These are phyloP conservation scores for Phialophora tarda DNA, from an alignment of 2,329 filamentous ascomycete species.

Conservation along the genomic window DNA sequence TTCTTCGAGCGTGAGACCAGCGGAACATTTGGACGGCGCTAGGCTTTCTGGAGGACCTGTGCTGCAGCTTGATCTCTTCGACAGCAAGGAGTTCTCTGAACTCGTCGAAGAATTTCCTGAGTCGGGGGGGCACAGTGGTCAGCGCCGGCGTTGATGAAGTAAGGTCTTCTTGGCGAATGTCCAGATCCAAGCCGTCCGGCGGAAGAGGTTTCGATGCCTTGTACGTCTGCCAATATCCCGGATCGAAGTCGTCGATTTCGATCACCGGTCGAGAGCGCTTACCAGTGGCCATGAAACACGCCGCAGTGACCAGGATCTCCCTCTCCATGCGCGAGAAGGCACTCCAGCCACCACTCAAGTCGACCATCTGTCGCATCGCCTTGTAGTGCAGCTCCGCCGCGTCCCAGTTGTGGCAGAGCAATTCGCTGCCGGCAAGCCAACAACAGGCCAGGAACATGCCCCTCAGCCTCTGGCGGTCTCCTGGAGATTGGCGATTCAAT, in stretches of 20 bases:
- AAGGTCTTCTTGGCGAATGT: neutral
- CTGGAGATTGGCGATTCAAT: slow-evolving; percentile 2
- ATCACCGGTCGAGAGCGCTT: slow-evolving; percentile 4
- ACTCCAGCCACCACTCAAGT: slow-evolving; percentile 3
- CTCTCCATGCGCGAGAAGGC: slow-evolving; percentile 6
- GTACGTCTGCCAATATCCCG: neutral
- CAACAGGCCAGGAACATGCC: slow-evolving; percentile 3
- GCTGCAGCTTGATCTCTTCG: slow-evolving; percentile 5
- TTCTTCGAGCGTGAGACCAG: neutral
- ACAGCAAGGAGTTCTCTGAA: slow-evolving; percentile 3
- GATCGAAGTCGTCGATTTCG: slow-evolving; percentile 1
- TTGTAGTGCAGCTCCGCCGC: slow-evolving; percentile 5
- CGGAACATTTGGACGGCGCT: slow-evolving; percentile 5
- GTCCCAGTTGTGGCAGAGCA: slow-evolving; percentile 7
- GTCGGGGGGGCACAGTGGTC: neutral
- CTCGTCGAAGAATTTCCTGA: neutral
- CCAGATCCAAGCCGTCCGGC: neutral
- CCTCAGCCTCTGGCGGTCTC: neutral
- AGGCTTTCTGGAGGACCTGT: slow-evolving; percentile 1
- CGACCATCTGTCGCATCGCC: slow-evolving; percentile 1
- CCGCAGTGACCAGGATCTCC: neutral
- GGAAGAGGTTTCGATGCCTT: slow-evolving; percentile 2
- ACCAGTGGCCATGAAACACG: neutral
- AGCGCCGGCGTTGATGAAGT: neutral
- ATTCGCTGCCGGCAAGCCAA: slow-evolving; percentile 4